A percentile compares a stretch with the other conserved stretches of the same genome.
phyloP scores from a whole-genome alignment of 2,329 filamentous ascomycete genomes.

The Pseudogymnoascus sp. region DNA sequence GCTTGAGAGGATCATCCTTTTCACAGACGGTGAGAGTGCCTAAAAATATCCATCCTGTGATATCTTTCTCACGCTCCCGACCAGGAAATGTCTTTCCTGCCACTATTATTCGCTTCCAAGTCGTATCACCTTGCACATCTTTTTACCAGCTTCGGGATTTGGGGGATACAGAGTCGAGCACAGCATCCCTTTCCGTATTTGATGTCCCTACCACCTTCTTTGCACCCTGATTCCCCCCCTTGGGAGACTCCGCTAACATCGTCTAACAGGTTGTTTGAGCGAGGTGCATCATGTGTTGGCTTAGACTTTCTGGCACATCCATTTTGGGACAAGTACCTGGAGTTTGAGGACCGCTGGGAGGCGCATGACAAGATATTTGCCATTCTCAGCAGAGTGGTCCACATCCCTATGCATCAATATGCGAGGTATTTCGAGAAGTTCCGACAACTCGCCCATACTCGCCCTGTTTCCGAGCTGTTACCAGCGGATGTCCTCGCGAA shows the following conservation, averaged over 20 bases:
- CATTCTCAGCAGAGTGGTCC: slow-evolving; percentile 73
- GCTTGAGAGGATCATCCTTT: slow-evolving; percentile 33
- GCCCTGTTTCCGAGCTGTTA: slow-evolving; percentile 66
- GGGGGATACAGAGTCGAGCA: slow-evolving; percentile 42
- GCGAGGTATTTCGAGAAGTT: slow-evolving; percentile 91
- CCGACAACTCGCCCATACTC: slow-evolving; percentile 63
- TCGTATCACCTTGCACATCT: slow-evolving; percentile 29
- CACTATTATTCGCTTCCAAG: slow-evolving; percentile 37
- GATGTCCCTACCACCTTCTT: slow-evolving; percentile 39
- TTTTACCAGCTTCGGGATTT: slow-evolving; percentile 37
- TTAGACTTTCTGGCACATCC: slow-evolving; percentile 90
- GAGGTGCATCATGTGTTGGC: slow-evolving; percentile 74
- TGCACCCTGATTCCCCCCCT: slow-evolving; percentile 18
- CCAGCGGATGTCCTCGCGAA: slow-evolving; percentile 58
- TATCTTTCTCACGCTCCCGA: slow-evolving; percentile 56
- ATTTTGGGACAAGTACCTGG: slow-evolving; percentile 98
- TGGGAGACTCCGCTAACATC: slow-evolving; percentile 8
- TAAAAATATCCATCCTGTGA: slow-evolving; percentile 50
- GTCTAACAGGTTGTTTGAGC: slow-evolving; percentile 72
- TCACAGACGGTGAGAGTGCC: slow-evolving; percentile 63
- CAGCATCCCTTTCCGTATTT: slow-evolving; percentile 54
- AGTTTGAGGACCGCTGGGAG: slow-evolving; percentile 89
- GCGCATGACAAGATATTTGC: slow-evolving; percentile 76
- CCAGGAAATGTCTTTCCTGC: slow-evolving; percentile 49
- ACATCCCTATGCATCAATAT: slow-evolving; percentile 93